Evolutionary conservation across 495 filamentous ascomycete species (phyloP), one percentile per base, ranked within the genome.

Genomic region (Daldinia grandis): DNA sequence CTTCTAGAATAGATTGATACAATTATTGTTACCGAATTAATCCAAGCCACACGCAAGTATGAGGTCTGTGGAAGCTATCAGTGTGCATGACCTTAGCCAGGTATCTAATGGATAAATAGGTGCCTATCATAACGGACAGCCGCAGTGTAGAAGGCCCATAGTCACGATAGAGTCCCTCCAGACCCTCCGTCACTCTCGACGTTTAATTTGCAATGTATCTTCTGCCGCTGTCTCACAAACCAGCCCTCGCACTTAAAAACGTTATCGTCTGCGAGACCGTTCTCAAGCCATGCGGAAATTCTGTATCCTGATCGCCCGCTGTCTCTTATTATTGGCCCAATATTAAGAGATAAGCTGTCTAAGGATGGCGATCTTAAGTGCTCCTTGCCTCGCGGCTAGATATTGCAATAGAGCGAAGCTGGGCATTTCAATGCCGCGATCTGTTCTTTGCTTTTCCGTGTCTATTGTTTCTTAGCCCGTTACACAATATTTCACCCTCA

Each of bases 121-220:
- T n/a, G n/a, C n/a, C n/a, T n/a, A 49, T 62, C 44, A 63, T 19
- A 47, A 59, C 68, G 68, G 68, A 51, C 66, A 66, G 55, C 31
- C 59, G 35, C 68, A 54, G 10, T 21, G 14, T 28, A 24, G n/a
- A 28, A 58, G 7, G 24, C 5, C n/a, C 21, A 33, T 7, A 31
- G 30, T 38, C 30, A 58, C 42, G 54, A n/a, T n/a, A n/a, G n/a
- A n/a, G n/a, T n/a, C n/a, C n/a, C n/a, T n/a, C n/a, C n/a, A n/a
- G n/a, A n/a, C n/a, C n/a, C n/a, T n/a, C 30, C 0, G 30, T 9
- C 9, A 24, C 10, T 53, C 15, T 30, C 12, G 15, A n/a, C 12
- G 19, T 53, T 15, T 0, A 14, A 25, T 53, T 30, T 27, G 24
- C 2, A 53, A 53, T 5, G 49, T 30, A 12, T 28, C 10, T 17